A percentile compares a stretch with the other conserved stretches of the same genome.
phyloP scores from a whole-genome alignment of 805 yeast species.

The Saccharomycopsis synnaedendra region DNA sequence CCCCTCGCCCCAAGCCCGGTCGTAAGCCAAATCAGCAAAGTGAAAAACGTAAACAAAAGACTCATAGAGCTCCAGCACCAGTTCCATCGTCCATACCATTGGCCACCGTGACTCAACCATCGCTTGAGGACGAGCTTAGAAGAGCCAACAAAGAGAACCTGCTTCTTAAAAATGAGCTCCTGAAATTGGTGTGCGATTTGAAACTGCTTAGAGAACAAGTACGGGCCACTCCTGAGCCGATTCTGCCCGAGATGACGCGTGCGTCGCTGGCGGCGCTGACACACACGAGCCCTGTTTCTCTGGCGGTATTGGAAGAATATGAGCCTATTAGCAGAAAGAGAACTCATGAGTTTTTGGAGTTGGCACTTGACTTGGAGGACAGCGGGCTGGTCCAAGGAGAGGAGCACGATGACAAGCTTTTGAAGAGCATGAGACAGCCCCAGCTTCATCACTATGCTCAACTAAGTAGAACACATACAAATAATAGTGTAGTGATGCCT shows the following conservation, averaged over 20 bases:
- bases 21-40: neutral
- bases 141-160: conserved; percentile 35
- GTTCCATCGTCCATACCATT: neutral
- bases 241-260: neutral
- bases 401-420: neutral
- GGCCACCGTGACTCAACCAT: conserved; percentile 19
- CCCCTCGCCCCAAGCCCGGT: conserved; percentile 39
- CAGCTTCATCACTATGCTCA: conserved; percentile 1
- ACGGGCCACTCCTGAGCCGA: neutral
- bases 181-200: conserved; percentile 33
- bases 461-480: neutral
- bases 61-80: neutral
- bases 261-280: neutral
- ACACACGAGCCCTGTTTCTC: neutral
- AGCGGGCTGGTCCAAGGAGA: neutral
- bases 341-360: conserved; percentile 15
- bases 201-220: conserved; percentile 24
- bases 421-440: neutral
- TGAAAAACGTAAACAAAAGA: conserved; percentile 1
- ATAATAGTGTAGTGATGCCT: neutral
- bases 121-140: conserved; percentile 29
- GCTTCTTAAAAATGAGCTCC: conserved; percentile 31
- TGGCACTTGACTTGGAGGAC: conserved; percentile 2
- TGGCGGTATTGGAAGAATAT: neutral
- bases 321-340: conserved; percentile 13